Evolutionary conservation across 2,329 filamentous ascomycete species (phyloP), one percentile per base, ranked within the genome.

Genomic region (Dactylellina drechsleri): DNA sequence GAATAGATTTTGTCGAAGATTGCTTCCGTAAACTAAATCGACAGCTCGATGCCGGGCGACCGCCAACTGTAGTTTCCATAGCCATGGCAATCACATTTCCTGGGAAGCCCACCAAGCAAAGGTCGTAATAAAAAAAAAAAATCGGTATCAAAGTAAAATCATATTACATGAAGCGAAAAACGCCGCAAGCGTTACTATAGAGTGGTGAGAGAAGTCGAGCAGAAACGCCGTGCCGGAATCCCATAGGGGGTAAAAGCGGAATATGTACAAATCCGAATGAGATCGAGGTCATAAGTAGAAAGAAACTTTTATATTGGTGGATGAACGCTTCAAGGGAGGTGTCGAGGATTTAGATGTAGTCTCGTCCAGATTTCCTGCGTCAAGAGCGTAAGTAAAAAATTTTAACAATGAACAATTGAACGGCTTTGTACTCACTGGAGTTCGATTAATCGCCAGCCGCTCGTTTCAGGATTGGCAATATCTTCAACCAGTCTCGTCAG

Each of bases 361-460:
- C 71, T 20, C 71, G 64, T 36, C 71, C 71, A 8, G 64, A 68
- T 75, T 75, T 75, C 40, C 71, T 75, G 23, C 7, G 52, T 16
- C 23, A 16, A 8, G 20, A 36, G 40, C 4, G 13, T 52, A 10
- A 49, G 28, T 47, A 45, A 56, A 50, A 41, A 41, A 40, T 58
- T n/a, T n/a, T n/a, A n/a, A n/a, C 6, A 36, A 4, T 47, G 26
- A 36, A 58, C 13, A 26, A 45, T 8, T 20, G 0, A 36, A 40
- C 20, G 4, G 36, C 5, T 36, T 36, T n/a, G 36, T 18, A 66
- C 72, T 76, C 61, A 76, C 83, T 99, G 95, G 85, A 99, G 89
- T 85, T 99, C 95, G 81, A 99, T 98, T 82, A 99, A 85, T 80
- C 94, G 90, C 95, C 95, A 99, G 36, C 95, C 95, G 81, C 93